A percentile compares a stretch with the other conserved stretches of the same genome.
These are phyloP conservation scores for Closterium sp. DNA, from an alignment of 139 green algal genomes.

Conservation along the genomic window DNA sequence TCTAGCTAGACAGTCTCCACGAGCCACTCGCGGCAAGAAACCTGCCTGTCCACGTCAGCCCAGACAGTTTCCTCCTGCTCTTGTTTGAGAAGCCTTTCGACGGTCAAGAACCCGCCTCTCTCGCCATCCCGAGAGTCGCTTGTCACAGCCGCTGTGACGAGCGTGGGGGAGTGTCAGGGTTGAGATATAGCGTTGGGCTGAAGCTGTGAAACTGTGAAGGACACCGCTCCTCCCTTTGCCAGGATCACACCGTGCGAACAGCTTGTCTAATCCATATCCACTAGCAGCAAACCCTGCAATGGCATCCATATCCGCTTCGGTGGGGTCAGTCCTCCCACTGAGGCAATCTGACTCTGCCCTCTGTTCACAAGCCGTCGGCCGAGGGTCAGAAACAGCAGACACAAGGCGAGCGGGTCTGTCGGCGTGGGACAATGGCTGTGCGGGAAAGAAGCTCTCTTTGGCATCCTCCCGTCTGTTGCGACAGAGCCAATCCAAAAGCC, in stretches of 20 bases:
- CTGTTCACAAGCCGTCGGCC: not conserved
- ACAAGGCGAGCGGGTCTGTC: not conserved
- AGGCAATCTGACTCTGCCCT: not conserved
- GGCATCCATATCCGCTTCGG: not conserved
- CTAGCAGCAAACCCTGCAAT: not conserved
- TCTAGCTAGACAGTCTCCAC: not conserved
- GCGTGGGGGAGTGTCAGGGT: not conserved
- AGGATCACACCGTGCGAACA: not conserved
- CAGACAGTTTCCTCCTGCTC: not conserved
- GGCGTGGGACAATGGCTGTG: not conserved
- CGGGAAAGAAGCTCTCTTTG: not conserved
- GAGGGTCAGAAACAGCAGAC: not conserved
- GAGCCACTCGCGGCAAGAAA: not conserved
- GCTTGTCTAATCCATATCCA: not conserved
- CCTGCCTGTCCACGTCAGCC: not conserved
- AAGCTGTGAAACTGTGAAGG: not conserved
- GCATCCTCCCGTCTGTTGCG: not conserved
- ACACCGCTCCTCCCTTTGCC: no score
- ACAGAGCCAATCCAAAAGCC: not conserved
- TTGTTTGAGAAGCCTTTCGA: no score
- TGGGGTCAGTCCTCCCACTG: not conserved
- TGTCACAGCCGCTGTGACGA: not conserved
- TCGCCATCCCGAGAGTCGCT: not conserved
- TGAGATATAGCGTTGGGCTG: not conserved
- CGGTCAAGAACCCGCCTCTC: not conserved